These are phyloP conservation scores for Ensete ventricosum DNA, from an alignment of 176 grass and related monocot genomes.

Conservation along the genomic window DNA sequence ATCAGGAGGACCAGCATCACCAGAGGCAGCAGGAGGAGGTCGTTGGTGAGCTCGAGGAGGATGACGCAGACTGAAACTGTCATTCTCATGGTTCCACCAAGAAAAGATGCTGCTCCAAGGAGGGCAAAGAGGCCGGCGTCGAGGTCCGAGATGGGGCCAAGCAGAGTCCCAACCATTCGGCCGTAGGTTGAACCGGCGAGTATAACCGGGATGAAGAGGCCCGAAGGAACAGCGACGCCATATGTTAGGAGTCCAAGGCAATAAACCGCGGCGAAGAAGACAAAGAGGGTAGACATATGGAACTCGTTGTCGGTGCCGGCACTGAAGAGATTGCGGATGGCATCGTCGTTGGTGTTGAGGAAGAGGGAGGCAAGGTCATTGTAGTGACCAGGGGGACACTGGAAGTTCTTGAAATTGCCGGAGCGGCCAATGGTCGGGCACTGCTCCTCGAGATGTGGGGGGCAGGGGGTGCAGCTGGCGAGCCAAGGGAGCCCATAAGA, in stretches of 20 bases:
- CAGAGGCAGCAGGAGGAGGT: conserved; percentile 74
- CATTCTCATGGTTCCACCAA: conserved; percentile 94
- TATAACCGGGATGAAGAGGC: conserved; percentile 90
- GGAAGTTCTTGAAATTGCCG: conserved; percentile 86
- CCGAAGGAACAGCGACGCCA: conserved; percentile 80
- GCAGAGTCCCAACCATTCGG: conserved; percentile 64
- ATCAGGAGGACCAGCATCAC: conserved; percentile 95
- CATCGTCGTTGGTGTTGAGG: conserved; percentile 93
- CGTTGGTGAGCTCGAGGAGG: conserved; percentile 88
- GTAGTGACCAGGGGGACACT: conserved; percentile 75
- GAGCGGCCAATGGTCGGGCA: conserved; percentile 80
- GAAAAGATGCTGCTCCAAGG: conserved; percentile 77
- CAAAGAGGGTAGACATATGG: conserved; percentile 54
- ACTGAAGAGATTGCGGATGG: conserved; percentile 89
- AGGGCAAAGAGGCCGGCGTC: conserved; percentile 76
- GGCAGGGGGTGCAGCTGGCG: conserved; percentile 53
- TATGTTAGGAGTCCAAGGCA: conserved; percentile 76
- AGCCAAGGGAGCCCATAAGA: conserved; percentile 90
- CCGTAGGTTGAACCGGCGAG: conserved; percentile 77
- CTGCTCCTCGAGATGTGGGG: conserved; percentile 31
- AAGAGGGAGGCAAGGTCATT: conserved; percentile 89
- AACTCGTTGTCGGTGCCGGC: conserved; percentile 63
- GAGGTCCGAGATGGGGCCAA: conserved; percentile 54
- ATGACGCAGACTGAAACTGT: conserved; percentile 89
- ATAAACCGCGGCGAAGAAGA: conserved; percentile 69